Percentiles rank a stretch among this genome's conserved stretches.
Conservation (phyloP, 495 filamentous ascomycete species). For the Penicillium ucsense region DNA sequence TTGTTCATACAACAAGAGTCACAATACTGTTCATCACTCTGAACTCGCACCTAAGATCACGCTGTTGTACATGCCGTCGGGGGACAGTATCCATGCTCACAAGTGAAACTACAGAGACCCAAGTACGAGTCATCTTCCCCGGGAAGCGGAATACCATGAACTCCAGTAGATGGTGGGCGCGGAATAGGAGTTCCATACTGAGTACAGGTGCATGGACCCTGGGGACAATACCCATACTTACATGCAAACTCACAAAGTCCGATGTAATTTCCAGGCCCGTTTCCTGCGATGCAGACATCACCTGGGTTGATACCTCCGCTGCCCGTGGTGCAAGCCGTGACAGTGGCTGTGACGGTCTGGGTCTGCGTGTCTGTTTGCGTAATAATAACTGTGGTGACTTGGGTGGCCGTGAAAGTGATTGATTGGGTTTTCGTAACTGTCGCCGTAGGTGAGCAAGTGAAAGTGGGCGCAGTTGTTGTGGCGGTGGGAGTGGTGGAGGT, state of each 20-base stretch:
- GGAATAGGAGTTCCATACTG: conserved; percentile 18
- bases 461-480: background rate
- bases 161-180: conserved; percentile 14
- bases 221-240: conserved; percentile 30
- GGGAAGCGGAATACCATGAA: conserved; percentile 18
- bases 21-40: too few relatives aligned
- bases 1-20: too few relatives aligned
- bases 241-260: conserved; percentile 35
- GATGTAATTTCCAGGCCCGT: conserved; percentile 29
- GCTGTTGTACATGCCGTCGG: conserved; percentile 20
- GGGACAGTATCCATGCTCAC: conserved; percentile 34
- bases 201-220: conserved; percentile 31
- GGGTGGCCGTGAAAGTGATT: conserved; percentile 8
- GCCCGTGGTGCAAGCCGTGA: conserved; percentile 3
- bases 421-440: conserved; percentile 3
- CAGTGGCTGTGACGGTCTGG: conserved; percentile 1
- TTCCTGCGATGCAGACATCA: conserved; percentile 24
- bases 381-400: background rate
- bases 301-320: background rate
- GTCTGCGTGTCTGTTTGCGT: conserved; percentile 5
- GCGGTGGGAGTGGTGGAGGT: conserved; percentile 8
- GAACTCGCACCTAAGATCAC: background rate
- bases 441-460: background rate
- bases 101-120: conserved; percentile 34
- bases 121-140: conserved; percentile 26